These are phyloP conservation scores for Monilinia polystroma DNA, from an alignment of 2,329 filamentous ascomycete genomes.

Conservation along the genomic window DNA sequence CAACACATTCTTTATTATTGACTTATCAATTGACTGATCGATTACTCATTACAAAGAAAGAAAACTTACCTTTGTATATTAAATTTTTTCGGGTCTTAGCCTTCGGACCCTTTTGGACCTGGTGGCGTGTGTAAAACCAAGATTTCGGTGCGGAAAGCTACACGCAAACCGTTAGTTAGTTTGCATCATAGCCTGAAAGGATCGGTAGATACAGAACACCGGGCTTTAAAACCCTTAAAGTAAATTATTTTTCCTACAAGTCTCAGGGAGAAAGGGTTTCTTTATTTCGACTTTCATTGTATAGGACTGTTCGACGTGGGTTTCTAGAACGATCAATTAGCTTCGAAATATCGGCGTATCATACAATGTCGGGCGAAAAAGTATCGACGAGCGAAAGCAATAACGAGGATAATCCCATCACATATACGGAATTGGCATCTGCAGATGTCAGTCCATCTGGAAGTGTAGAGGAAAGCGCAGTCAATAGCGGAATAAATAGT, in stretches of 20 bases:
- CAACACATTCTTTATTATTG: slow-evolving; percentile 10
- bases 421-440: slow-evolving; percentile 7
- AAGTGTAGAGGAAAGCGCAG: slow-evolving; percentile 1
- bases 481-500: slow-evolving; percentile 22
- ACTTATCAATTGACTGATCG: neutral
- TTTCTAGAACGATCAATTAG: slow-evolving; percentile 7
- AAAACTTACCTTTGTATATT: neutral
- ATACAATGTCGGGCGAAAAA: slow-evolving; percentile 18
- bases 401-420: slow-evolving; percentile 6
- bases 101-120: slow-evolving; percentile 12
- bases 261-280: neutral
- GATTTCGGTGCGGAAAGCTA: neutral
- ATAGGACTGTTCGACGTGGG: slow-evolving; percentile 2
- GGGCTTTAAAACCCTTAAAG: slow-evolving; percentile 1
- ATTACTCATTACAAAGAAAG: slow-evolving; percentile 2
- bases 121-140: slow-evolving; percentile 11
- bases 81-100: neutral
- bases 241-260: neutral
- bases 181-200: slow-evolving; percentile 22
- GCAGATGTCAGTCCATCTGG: slow-evolving; percentile 7
- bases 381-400: slow-evolving; percentile 10
- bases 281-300: slow-evolving; percentile 2
- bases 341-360: neutral
- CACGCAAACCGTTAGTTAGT: slow-evolving; percentile 1
- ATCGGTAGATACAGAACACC: slow-evolving; percentile 9